These are phyloP conservation scores for Macroventuria anomochaeta DNA, from an alignment of 2,329 filamentous ascomycete genomes.

Conservation along the genomic window DNA sequence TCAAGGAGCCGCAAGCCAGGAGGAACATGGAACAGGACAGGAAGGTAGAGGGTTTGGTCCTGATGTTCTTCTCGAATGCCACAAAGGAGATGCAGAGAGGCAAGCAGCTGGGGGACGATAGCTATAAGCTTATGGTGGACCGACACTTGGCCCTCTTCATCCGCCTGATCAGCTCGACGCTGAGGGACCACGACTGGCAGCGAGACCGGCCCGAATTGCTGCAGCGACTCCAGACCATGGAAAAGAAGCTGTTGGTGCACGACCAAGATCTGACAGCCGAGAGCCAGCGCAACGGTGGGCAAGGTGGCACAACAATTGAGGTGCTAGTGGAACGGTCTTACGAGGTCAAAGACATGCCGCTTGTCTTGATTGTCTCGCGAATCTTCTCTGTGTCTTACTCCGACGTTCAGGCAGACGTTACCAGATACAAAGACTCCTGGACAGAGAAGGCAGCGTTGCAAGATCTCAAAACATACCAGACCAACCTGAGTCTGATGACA, in stretches of 20 bases:
- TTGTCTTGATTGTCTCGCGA: conserved; percentile 84
- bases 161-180: conserved; percentile 77
- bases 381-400: conserved; percentile 83
- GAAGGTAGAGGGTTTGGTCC: conserved; percentile 86
- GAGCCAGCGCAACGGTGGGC: conserved; percentile 62
- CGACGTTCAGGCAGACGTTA: conserved; percentile 86
- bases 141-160: conserved; percentile 95
- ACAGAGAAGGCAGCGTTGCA: conserved; percentile 88
- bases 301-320: conserved; percentile 73
- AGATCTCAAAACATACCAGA: conserved; percentile 93
- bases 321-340: conserved; percentile 83
- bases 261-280: conserved; percentile 83
- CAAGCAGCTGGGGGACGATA: conserved; percentile 78
- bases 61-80: conserved; percentile 96
- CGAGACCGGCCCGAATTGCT: conserved; percentile 86
- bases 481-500: conserved; percentile 81
- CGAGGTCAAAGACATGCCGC: conserved; percentile 95
- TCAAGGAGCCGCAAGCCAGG: conserved; percentile 86
- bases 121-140: conserved; percentile 91
- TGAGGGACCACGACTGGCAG: conserved; percentile 84
- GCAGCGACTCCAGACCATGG: conserved; percentile 77
- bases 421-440: conserved; percentile 80
- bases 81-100: conserved; percentile 87
- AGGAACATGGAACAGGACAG: conserved; percentile 94
- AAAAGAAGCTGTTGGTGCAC: conserved; percentile 92